Conservation (phyloP, 805 yeast genomes). For the Dipodascus albidus region DNA sequence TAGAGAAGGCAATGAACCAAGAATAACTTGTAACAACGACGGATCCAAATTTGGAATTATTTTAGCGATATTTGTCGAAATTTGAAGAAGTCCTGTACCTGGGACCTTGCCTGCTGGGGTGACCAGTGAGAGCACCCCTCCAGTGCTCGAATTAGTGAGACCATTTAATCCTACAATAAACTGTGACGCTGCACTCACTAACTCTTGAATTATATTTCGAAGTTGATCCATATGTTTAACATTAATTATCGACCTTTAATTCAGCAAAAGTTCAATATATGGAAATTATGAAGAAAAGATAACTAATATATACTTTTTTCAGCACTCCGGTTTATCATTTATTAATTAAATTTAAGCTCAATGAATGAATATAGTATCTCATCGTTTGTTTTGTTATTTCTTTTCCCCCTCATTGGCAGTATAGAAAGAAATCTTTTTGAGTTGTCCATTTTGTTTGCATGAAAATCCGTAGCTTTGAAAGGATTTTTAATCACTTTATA, state of each 20-base stretch:
- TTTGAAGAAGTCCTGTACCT: slow-evolving; percentile 21
- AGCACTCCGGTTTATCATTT: neutral
- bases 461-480: no score
- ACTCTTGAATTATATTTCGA: neutral
- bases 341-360: neutral
- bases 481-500: no score
- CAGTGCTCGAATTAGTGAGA: neutral
- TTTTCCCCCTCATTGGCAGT: no score
- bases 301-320: neutral
- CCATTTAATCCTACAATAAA: neutral
- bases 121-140: slow-evolving; percentile 6
- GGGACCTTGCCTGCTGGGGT: slow-evolving; percentile 12
- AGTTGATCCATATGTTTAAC: neutral
- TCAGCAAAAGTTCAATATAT: neutral
- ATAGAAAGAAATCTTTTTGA: neutral
- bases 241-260: no score
- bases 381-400: neutral
- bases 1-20: slow-evolving; percentile 23
- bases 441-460: no score
- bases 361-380: neutral
- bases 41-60: slow-evolving; percentile 10
- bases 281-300: neutral
- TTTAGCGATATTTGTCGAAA: slow-evolving; percentile 12
- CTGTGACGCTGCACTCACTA: neutral
- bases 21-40: slow-evolving; percentile 11